Conservation (phyloP, 2,329 filamentous ascomycete genomes). For the Emergomyces orientalis region DNA sequence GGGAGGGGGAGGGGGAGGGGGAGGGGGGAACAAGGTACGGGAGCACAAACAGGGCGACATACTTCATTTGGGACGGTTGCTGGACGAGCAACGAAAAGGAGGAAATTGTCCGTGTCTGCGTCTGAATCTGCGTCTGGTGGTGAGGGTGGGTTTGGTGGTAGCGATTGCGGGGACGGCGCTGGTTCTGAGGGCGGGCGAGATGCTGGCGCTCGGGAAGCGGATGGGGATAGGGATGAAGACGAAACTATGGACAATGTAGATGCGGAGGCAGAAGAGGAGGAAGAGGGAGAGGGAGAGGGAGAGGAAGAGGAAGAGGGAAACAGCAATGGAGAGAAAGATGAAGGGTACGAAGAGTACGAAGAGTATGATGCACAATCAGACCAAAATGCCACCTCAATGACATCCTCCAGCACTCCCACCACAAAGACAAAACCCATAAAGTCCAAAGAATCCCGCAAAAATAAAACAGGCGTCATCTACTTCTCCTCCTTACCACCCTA, state of each 20-base stretch:
- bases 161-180: conserved; percentile 14
- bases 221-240: neutral
- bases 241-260: neutral
- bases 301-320: conserved; percentile 9
- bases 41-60: neutral
- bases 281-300: neutral
- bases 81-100: conserved; percentile 46
- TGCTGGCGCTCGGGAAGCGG: conserved; percentile 4
- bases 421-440: conserved; percentile 11
- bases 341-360: too few relatives aligned
- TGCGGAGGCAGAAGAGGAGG: neutral
- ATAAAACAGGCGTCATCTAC: conserved; percentile 38
- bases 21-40: neutral
- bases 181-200: conserved; percentile 12
- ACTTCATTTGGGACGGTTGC: conserved; percentile 17
- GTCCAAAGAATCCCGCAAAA: conserved; percentile 16
- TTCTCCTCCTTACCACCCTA: conserved; percentile 40
- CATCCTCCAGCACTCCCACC: conserved; percentile 14
- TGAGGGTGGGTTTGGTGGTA: conserved; percentile 34
- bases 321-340: too few relatives aligned
- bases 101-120: conserved; percentile 42
- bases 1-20: neutral
- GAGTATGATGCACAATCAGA: conserved; percentile 4
- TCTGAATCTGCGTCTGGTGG: conserved; percentile 5
- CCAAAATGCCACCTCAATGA: conserved; percentile 13